Conservation (phyloP, 139 green algal genomes). For the Micromonas commoda region DNA sequence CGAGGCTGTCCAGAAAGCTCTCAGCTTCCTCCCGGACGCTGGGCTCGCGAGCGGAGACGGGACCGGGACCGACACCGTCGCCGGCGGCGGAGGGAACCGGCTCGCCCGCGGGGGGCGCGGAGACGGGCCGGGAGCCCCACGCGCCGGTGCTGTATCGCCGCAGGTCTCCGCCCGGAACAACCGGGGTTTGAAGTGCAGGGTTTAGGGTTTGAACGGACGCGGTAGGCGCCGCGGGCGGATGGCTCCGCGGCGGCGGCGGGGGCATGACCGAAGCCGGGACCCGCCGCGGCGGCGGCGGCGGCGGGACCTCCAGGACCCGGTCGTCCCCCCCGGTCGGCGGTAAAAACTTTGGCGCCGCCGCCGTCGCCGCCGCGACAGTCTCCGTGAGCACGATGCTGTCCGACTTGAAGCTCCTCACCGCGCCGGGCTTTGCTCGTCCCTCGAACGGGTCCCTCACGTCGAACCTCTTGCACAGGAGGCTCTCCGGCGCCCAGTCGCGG, state of each 20-base stretch:
- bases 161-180: not conserved
- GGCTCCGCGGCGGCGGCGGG: too few species aligned
- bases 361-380: not conserved
- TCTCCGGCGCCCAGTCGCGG: constrained; percentile 62
- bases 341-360: not conserved
- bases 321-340: not conserved
- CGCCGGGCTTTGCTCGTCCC: not conserved
- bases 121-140: not conserved
- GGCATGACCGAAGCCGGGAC: not conserved
- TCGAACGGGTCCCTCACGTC: constrained; percentile 79
- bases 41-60: too few species aligned
- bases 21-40: too few species aligned
- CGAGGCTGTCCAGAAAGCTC: too few species aligned
- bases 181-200: too few species aligned
- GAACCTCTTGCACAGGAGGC: constrained; percentile 88
- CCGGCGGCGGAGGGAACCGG: too few species aligned
- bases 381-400: not conserved
- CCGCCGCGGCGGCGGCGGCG: too few species aligned
- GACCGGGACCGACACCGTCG: not conserved
- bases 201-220: too few species aligned
- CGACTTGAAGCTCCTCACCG: not conserved
- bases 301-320: too few species aligned
- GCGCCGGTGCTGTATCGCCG: not conserved
- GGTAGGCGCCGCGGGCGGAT: too few species aligned
- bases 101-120: too few species aligned